phyloP scores from a whole-genome alignment of 768 basidiomycete genomes.

The Tulasnella sp. region DNA sequence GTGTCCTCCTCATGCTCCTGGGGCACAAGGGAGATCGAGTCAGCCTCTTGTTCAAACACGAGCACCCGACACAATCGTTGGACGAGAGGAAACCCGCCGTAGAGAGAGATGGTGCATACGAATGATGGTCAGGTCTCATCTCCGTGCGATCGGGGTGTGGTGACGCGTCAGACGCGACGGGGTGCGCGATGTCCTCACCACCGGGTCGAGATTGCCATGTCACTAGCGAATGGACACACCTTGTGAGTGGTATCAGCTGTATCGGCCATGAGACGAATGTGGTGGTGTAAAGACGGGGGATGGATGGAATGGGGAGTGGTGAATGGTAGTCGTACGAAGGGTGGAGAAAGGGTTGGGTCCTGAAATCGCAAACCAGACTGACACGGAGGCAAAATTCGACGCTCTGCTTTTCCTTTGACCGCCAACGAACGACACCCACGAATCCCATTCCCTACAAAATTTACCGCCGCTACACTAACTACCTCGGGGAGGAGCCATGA shows the following conservation, averaged over 20 bases:
- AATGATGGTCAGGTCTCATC: too few relatives aligned
- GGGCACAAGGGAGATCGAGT: constrained; percentile 6
- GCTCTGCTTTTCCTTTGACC: neutral
- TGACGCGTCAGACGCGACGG: too few relatives aligned
- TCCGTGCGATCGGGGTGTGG: too few relatives aligned
- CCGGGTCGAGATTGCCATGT: neutral
- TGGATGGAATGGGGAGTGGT: constrained; percentile 10
- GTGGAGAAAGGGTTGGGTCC: constrained; percentile 13
- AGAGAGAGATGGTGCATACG: too few relatives aligned
- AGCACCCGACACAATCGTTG: neutral
- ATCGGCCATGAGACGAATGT: constrained; percentile 14
- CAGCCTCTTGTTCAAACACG: neutral
- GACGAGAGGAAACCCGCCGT: too few relatives aligned
- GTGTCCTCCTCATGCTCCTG: constrained; percentile 50
- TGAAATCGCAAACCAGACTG: neutral
- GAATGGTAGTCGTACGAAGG: neutral
- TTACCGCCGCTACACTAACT: neutral
- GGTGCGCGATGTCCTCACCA: too few relatives aligned
- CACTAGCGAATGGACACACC: neutral
- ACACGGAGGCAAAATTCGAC: neutral
- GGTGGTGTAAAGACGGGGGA: constrained; percentile 3
- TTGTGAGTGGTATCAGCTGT: constrained; percentile 3
- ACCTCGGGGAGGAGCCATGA: neutral
- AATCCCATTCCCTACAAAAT: neutral
- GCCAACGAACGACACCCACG: constrained; percentile 2